Evolutionary conservation across 441 rosid genomes (phyloP), one percentile per base, ranked within the genome.

Genomic region (Gossypium gossypioides): DNA sequence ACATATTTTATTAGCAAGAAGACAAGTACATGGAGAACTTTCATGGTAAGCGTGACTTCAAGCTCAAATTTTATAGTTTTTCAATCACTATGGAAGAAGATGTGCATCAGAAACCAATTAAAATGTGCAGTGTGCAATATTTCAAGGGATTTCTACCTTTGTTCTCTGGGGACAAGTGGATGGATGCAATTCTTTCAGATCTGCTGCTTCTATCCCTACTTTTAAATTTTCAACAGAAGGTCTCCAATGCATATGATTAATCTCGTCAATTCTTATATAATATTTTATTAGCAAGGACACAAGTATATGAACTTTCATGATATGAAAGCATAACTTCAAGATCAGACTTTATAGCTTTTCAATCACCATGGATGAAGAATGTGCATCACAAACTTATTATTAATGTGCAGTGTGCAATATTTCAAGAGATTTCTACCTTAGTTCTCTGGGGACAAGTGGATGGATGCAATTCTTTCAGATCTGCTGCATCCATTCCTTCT

Each of bases 171-270:
- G 87, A 72, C 81, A 83, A 71, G 72, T 37, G 72, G 91, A 81
- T 55, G 82, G 72, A 72, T 80, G 79, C 18, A 69, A 66, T 46
- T 85, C 91, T 74, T 76, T 76, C 77, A 84, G 62, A 78, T 67
- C 69, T 13, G 91, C 77, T 60, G 82, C 70, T 69, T 87, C 86
- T 61, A 89, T 69, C 42, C 97, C 98, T 81, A 88, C 94, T 81
- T 87, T 93, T 67, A 93, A 86, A 73, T 88, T 85, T 77, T 93
- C 96, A 77, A 86, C 58, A 21, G 96, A 89, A 0, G 89, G 94
- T 81, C 96, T 87, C 97, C 98, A 93, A 75, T 83, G 87, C 67
- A 89, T 74, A 78, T 88, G 90, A 80, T 79, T 81, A 64, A 91
- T 83, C 69, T 81, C 89, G 56, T 78, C 73, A 69, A 87, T 73